These are phyloP conservation scores for Citrus trifoliata DNA, from an alignment of 345 rosid genomes.

Conservation along the genomic window DNA sequence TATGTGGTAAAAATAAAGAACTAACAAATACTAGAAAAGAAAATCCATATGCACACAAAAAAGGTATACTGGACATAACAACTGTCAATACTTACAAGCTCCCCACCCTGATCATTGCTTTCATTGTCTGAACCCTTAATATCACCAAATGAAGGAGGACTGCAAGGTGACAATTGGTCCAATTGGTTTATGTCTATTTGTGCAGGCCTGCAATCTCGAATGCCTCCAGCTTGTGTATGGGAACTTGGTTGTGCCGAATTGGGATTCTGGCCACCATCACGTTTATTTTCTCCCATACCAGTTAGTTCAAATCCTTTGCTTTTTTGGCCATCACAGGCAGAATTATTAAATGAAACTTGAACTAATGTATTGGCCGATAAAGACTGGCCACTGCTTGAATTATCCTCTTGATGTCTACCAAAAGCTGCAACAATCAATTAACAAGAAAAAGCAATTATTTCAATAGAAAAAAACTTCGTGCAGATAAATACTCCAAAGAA, in stretches of 20 bases:
- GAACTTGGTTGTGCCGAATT: slow-evolving; percentile 21
- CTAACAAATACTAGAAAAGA: background rate
- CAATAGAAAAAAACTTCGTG: background rate
- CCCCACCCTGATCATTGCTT: slow-evolving; percentile 31
- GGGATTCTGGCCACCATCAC: slow-evolving; percentile 2
- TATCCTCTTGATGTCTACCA: slow-evolving; percentile 11
- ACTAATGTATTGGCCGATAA: background rate
- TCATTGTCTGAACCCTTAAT: slow-evolving; percentile 44
- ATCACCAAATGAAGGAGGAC: slow-evolving; percentile 55
- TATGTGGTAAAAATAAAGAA: background rate
- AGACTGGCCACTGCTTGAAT: slow-evolving; percentile 11
- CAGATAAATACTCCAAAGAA: background rate
- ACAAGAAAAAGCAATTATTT: background rate
- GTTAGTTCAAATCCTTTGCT: slow-evolving; percentile 18
- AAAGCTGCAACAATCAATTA: slow-evolving; percentile 9
- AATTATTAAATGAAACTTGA: slow-evolving; percentile 1
- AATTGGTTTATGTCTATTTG: slow-evolving; percentile 20
- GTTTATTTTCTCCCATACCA: slow-evolving; percentile 17
- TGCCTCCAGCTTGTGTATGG: slow-evolving; percentile 11
- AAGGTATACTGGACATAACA: background rate
- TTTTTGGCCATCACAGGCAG: slow-evolving; percentile 18
- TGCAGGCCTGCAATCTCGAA: slow-evolving; percentile 17
- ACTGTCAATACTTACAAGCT: slow-evolving; percentile 29
- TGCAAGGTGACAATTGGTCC: slow-evolving; percentile 34
- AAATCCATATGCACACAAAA: background rate